Percentiles rank a stretch among this genome's conserved stretches.
Evolutionary conservation across 257 asterid species (phyloP).

Genomic region (Salvia rosmarinus): DNA sequence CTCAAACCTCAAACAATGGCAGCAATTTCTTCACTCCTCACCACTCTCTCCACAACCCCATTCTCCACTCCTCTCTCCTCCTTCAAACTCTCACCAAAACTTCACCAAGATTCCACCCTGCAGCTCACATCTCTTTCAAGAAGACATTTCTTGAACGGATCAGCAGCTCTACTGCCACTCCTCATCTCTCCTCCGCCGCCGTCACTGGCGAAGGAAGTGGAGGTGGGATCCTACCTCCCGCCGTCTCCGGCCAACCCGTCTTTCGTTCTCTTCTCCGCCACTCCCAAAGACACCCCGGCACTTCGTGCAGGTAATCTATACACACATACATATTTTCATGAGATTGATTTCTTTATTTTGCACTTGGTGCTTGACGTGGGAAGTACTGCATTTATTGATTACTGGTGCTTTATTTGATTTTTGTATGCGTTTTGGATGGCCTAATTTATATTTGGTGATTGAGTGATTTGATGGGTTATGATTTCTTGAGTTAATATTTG

Average conservation of each 20-base stretch:
- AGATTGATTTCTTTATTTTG: background rate
- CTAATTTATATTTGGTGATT: background rate
- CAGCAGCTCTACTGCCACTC: constrained; percentile 55
- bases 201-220: constrained; percentile 72
- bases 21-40: constrained; percentile 40
- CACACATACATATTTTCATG: background rate
- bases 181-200: constrained; percentile 47
- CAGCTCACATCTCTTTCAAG: constrained; percentile 42
- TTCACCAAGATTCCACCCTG: constrained; percentile 34
- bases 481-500: background rate
- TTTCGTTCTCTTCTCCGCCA: constrained; percentile 84
- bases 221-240: constrained; percentile 86
- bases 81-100: constrained; percentile 29
- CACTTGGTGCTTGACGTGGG: constrained; percentile 6
- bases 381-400: background rate
- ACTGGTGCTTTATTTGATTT: background rate
- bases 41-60: constrained; percentile 40
- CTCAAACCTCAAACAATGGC: constrained; percentile 45
- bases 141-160: constrained; percentile 66
- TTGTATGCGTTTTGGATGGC: background rate
- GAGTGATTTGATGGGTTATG: constrained; percentile 4
- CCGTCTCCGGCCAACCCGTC: constrained; percentile 70
- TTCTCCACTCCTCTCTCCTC: constrained; percentile 31
- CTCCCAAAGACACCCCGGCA: constrained; percentile 91
- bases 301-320: constrained; percentile 86